Conservation (phyloP, 2,329 filamentous ascomycete species). For the Scedosporium dehoogii region DNA sequence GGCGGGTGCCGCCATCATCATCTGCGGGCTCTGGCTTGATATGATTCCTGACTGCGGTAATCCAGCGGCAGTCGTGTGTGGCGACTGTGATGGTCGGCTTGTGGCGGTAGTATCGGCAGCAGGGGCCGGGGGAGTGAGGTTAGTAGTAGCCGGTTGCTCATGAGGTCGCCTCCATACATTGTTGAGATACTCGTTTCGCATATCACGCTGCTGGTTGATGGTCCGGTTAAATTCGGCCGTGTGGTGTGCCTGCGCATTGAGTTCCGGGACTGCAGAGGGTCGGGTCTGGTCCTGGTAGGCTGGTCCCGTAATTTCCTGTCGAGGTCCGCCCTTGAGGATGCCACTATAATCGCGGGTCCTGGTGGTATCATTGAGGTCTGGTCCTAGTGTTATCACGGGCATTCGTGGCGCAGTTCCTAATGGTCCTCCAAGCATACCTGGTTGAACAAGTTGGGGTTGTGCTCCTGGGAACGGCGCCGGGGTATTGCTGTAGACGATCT, state of each 20-base stretch:
- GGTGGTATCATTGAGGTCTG: slow-evolving; percentile 62
- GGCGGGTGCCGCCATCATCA: slow-evolving; percentile 54
- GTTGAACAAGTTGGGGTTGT: slow-evolving; percentile 59
- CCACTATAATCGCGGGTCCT: slow-evolving; percentile 69
- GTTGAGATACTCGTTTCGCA: slow-evolving; percentile 70
- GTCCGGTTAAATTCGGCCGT: slow-evolving; percentile 85
- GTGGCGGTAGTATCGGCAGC: slow-evolving; percentile 21
- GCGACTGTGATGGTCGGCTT: slow-evolving; percentile 46
- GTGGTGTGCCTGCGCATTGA: slow-evolving; percentile 77
- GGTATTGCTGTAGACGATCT: slow-evolving; percentile 80
- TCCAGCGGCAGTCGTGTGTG: slow-evolving; percentile 44
- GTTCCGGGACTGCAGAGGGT: slow-evolving; percentile 63
- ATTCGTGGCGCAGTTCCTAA: slow-evolving; percentile 61
- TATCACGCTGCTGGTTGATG: slow-evolving; percentile 68
- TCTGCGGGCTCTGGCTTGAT: slow-evolving; percentile 53
- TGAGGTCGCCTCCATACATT: slow-evolving; percentile 76
- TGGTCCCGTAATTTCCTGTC: slow-evolving; percentile 81
- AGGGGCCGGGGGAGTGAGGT: slow-evolving; percentile 33
- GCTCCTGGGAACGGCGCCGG: slow-evolving; percentile 55
- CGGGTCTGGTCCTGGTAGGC: slow-evolving; percentile 82
- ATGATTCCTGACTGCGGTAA: slow-evolving; percentile 47
- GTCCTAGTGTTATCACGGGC: slow-evolving; percentile 73
- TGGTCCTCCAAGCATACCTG: slow-evolving; percentile 58
- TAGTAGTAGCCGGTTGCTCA: slow-evolving; percentile 54
- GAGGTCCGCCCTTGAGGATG: slow-evolving; percentile 65